phyloP scores from a whole-genome alignment of 192 early-diverging fungal genomes.

The Coemansia sp. region DNA sequence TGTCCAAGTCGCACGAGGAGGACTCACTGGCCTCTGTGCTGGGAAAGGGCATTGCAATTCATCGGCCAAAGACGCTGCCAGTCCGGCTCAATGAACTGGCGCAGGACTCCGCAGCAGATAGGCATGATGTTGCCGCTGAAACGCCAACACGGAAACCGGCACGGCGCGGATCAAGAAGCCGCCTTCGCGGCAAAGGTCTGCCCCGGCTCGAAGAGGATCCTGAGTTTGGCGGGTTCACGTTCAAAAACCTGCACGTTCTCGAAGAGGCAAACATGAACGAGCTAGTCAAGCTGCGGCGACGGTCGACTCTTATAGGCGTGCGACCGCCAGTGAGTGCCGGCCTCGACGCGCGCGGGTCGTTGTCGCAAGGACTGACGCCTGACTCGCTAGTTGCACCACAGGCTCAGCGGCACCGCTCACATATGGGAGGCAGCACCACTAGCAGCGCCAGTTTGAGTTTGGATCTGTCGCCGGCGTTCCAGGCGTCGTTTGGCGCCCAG shows the following conservation, averaged over 20 bases:
- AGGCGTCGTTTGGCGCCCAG: neutral
- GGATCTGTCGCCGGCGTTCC: neutral
- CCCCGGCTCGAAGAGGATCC: constrained; percentile 18
- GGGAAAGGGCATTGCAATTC: neutral
- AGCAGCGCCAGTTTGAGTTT: constrained; percentile 1
- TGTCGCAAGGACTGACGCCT: neutral
- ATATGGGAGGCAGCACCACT: neutral
- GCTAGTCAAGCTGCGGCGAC: constrained; percentile 68
- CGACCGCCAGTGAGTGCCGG: neutral
- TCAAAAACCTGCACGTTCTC: constrained; percentile 83
- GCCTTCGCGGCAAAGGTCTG: neutral
- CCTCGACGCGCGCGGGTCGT: too few species aligned
- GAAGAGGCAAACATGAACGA: constrained; percentile 89
- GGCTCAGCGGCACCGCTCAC: constrained; percentile 1
- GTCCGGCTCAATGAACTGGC: neutral
- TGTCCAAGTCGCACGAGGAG: constrained; percentile 12
- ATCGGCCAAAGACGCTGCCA: constrained; percentile 30
- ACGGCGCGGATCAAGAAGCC: neutral
- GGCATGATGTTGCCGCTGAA: neutral
- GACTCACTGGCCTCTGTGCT: neutral
- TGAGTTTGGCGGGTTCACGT: constrained; percentile 86
- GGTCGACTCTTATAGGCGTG: constrained; percentile 35
- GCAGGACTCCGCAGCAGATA: neutral
- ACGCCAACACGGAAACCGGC: neutral
- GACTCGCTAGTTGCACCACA: neutral